Percentiles rank a stretch among this genome's conserved stretches.
phyloP scores from a whole-genome alignment of 345 rosid species.

The Capsella bursapastoris region DNA sequence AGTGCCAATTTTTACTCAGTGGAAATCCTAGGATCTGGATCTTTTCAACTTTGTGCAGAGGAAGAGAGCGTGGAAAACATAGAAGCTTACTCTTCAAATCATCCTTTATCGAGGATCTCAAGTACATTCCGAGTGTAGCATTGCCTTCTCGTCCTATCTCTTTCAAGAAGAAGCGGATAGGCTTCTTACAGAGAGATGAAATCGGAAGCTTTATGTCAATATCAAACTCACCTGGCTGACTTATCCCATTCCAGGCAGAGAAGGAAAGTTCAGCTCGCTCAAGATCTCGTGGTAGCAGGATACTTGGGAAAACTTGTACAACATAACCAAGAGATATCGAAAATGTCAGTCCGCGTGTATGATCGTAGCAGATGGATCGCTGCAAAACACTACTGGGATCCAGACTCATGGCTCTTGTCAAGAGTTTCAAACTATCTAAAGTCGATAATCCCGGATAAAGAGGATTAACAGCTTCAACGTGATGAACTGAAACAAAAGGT shows the following conservation, averaged over 20 bases:
- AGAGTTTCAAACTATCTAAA: conserved; percentile 73
- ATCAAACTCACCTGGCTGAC: conserved; percentile 71
- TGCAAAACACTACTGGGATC: conserved; percentile 82
- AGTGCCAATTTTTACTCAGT: conserved; percentile 71
- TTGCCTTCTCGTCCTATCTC: conserved; percentile 64
- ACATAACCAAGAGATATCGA: conserved; percentile 78
- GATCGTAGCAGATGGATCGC: conserved; percentile 84
- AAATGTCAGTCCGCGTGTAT: conserved; percentile 52
- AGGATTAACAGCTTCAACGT: conserved; percentile 84
- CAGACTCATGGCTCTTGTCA: conserved; percentile 71
- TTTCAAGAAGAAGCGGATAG: conserved; percentile 44
- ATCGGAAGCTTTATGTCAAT: conserved; percentile 69
- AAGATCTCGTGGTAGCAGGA: conserved; percentile 68
- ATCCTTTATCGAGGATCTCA: conserved; percentile 54
- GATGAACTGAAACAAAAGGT: conserved; percentile 88
- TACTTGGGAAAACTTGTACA: conserved; percentile 79
- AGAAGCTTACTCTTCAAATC: conserved; percentile 71
- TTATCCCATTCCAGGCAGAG: conserved; percentile 81
- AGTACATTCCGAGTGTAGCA: conserved; percentile 62
- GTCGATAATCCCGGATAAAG: conserved; percentile 75
- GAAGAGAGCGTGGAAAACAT: conserved; percentile 71
- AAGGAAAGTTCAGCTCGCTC: conserved; percentile 78
- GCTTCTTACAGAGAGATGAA: conserved; percentile 54
- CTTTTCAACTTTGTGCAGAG: conserved; percentile 58
- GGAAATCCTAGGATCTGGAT: conserved; percentile 69